Conservation (phyloP, 2,329 filamentous ascomycete species). For the Verticillium albo-atrum region DNA sequence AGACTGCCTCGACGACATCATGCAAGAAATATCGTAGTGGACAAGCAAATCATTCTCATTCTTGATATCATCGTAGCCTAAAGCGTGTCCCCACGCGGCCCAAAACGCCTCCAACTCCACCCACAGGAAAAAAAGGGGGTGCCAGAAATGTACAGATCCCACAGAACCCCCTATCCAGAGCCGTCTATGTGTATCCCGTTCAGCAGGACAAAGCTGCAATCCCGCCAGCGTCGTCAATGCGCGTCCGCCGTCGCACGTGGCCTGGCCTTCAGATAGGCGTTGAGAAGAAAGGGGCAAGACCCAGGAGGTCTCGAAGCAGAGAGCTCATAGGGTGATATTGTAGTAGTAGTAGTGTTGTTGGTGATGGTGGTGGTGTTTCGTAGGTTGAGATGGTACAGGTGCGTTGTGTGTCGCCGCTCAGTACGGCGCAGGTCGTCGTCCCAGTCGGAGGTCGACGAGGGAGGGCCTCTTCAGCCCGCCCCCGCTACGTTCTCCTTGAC, state of each 20-base stretch:
- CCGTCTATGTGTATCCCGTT: neutral
- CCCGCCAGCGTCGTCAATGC: neutral
- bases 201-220: neutral
- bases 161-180: neutral
- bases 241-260: neutral
- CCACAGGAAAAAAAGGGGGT: neutral
- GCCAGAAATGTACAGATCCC: neutral
- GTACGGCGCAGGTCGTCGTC: neutral
- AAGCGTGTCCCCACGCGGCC: neutral
- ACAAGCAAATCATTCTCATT: neutral
- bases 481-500: constrained; percentile 58
- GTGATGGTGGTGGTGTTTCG: neutral
- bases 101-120: neutral
- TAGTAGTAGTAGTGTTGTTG: neutral
- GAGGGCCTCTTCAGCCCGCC: constrained; percentile 37
- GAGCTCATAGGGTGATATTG: neutral
- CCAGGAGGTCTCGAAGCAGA: neutral
- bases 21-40: neutral
- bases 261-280: neutral
- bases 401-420: neutral
- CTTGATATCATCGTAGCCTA: neutral
- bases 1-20: no score
- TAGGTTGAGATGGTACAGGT: neutral
- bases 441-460: neutral
- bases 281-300: neutral